These are phyloP conservation scores for Trichoderma asperelloides DNA, from an alignment of 495 filamentous ascomycete genomes.

Conservation along the genomic window DNA sequence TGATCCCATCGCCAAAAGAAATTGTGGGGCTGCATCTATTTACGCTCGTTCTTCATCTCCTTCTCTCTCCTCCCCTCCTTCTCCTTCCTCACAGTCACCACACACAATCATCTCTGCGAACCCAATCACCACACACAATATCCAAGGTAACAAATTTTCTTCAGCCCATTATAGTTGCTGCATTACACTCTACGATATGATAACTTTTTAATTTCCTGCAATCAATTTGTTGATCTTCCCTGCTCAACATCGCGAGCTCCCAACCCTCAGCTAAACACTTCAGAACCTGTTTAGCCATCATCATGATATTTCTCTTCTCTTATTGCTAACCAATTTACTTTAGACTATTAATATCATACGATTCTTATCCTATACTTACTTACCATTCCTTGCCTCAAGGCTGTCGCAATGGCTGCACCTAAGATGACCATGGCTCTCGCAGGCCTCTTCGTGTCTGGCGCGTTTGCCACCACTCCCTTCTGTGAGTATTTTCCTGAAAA, in stretches of 20 bases:
- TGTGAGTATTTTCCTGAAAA: not conserved
- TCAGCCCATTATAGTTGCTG: too few species aligned
- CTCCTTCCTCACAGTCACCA: not conserved
- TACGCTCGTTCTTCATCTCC: not conserved
- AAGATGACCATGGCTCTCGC: constrained; percentile 6
- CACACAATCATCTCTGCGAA: not conserved
- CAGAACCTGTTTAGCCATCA: not conserved
- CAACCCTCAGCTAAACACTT: not conserved
- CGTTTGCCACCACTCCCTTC: not conserved
- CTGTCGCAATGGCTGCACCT: not conserved
- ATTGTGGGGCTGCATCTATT: not conserved
- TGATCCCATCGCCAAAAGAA: not conserved
- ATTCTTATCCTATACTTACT: not conserved
- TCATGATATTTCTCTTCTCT: not conserved
- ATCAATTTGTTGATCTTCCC: not conserved
- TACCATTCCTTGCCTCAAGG: not conserved
- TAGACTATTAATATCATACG: not conserved
- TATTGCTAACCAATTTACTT: not conserved
- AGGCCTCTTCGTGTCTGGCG: constrained; percentile 1
- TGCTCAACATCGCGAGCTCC: not conserved
- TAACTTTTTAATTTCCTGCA: not conserved
- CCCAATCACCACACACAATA: not conserved
- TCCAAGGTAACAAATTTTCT: not conserved
- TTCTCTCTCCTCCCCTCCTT: not conserved
- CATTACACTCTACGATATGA: not conserved